A percentile compares a stretch with the other conserved stretches of the same genome.
Evolutionary conservation across 2,329 filamentous ascomycete genomes (phyloP).

Genomic region (Paramyrothecium roridum): DNA sequence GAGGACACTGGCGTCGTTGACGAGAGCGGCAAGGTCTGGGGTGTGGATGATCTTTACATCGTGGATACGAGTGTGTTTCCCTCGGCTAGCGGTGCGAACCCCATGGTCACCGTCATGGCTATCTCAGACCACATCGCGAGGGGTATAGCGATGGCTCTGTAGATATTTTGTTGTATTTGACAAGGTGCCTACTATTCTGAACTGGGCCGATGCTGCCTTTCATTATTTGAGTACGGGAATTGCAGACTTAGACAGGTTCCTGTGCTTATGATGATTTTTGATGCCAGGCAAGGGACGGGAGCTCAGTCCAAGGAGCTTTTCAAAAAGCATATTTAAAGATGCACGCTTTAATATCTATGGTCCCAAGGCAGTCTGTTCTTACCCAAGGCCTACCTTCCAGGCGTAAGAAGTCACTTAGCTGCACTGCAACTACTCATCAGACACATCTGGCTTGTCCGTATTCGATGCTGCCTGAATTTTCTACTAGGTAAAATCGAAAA

Average conservation of each 20-base stretch:
- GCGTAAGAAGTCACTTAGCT: too few species aligned
- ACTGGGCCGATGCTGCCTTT: neutral
- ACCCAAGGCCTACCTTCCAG: too few species aligned
- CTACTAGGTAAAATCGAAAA: too few species aligned
- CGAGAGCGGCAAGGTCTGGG: constrained; percentile 55
- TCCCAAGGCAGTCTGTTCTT: too few species aligned
- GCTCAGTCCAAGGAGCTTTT: too few species aligned
- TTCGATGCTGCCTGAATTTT: too few species aligned
- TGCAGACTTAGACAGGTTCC: neutral
- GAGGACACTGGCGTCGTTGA: constrained; percentile 49
- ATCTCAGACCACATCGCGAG: constrained; percentile 41
- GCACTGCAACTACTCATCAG: too few species aligned
- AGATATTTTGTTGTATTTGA: too few species aligned
- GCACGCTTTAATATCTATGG: too few species aligned
- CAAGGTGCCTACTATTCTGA: neutral
- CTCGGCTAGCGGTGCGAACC: constrained; percentile 68
- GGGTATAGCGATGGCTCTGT: neutral
- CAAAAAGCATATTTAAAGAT: too few species aligned
- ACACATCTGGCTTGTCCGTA: too few species aligned
- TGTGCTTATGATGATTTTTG: neutral
- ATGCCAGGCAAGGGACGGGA: too few species aligned
- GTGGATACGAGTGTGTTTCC: constrained; percentile 69
- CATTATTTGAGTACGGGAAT: neutral
- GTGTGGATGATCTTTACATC: constrained; percentile 57
- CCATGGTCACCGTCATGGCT: constrained; percentile 70